These are phyloP conservation scores for Colletotrichum sojae DNA, from an alignment of 2,329 filamentous ascomycete genomes.

Conservation along the genomic window DNA sequence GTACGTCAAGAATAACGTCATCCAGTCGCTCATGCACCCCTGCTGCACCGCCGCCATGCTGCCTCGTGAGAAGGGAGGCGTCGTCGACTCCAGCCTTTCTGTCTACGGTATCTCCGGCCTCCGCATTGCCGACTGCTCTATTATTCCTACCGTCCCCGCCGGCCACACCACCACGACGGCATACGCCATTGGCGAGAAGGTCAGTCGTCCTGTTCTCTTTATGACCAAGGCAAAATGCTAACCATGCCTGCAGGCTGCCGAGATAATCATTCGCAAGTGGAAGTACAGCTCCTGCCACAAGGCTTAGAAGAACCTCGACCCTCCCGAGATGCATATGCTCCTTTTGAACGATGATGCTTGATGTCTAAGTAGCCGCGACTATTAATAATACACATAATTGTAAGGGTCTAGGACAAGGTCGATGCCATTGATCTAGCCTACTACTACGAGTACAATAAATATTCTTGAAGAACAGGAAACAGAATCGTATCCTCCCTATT, in stretches of 20 bases:
- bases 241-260: not conserved
- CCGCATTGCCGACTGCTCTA: slow-evolving; percentile 49
- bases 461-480: no score
- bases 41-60: slow-evolving; percentile 61
- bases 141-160: slow-evolving; percentile 45
- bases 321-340: not conserved
- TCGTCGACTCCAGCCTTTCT: slow-evolving; percentile 51
- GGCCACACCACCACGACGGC: slow-evolving; percentile 64
- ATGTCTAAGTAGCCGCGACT: not conserved
- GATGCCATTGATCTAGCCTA: no score
- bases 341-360: not conserved
- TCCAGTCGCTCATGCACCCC: slow-evolving; percentile 58
- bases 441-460: no score
- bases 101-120: slow-evolving; percentile 52
- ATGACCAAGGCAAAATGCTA: not conserved
- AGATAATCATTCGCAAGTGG: not conserved
- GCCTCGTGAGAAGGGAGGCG: slow-evolving; percentile 53
- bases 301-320: not conserved
- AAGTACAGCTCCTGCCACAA: not conserved
- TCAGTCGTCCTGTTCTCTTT: not conserved
- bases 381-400: not conserved
- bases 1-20: slow-evolving; percentile 47
- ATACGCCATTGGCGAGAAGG: slow-evolving; percentile 68
- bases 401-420: no score
- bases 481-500: no score